Base-by-base conservation (phyloP, 352 stramenopile genomes). In the Globisporangium megalacanthum region DNA sequence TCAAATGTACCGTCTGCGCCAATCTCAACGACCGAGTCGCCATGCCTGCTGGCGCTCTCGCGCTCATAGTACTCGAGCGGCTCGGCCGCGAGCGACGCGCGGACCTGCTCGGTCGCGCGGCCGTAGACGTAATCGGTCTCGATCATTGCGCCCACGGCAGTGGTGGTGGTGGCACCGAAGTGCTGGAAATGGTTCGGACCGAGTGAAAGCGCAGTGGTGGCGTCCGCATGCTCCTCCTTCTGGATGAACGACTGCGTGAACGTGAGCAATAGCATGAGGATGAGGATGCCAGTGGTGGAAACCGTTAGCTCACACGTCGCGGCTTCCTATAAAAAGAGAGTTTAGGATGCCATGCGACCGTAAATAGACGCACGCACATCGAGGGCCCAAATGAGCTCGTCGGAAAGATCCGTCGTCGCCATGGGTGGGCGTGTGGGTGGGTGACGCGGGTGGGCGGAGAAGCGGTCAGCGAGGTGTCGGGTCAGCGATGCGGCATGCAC, bases 341-440 rank as follows among this genome's bases (percentile, higher is more conserved):
- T 10, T 19, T 14, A 25, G 17, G n/a, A 22, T 48, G 42, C 42
- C 42, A 29, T 48, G 42, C 42, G 42, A 48, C 42, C 41, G 41
- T 19, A 52, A 35, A 42, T 35, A 33, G 29, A 56, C 53, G 20
- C 19, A 74, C 73, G 63, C 68, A 91, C 80, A 58, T 91, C 80
- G 52, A 89, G 65, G 41, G 80, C 83, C 64, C 76, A 83, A 54
- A 88, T 68, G 51, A 85, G 68, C 54, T 88, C 80, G 59, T 91
- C 80, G 25, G 75, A 81, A 58, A 91, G 72, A 54, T 88, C 74
- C 52, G 65, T 71, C 56, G 52, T n/a, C 41, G 35, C 37, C 19
- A 20, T 41, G 22, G 29, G 31, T n/a, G 44, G 25, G 25, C 4
- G 25, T 29, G 25, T 29, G 25, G 25, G 25, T 29, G 25, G 25